These are phyloP conservation scores for Laguncularia racemosa DNA, from an alignment of 345 rosid genomes.

Conservation along the genomic window DNA sequence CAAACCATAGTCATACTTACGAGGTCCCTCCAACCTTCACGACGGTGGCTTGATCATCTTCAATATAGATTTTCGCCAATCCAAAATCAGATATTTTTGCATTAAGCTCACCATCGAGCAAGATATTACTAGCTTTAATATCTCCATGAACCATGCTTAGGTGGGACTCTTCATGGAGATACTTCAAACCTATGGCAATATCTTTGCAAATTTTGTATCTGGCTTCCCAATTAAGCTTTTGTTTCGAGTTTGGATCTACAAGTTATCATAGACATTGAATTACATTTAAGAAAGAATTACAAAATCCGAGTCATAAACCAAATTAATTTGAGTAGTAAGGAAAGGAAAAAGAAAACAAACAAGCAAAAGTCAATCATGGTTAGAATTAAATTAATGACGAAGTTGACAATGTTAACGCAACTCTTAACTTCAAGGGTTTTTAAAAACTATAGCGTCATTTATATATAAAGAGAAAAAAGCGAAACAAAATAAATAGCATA, in stretches of 20 bases:
- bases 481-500: not conserved
- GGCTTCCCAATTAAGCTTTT: conserved; percentile 1
- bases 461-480: no score
- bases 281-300: no score
- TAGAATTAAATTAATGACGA: no score
- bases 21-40: conserved; percentile 31
- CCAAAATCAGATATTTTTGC: conserved; percentile 40
- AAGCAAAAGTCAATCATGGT: no score
- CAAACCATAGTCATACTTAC: conserved; percentile 33
- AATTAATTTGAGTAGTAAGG: no score
- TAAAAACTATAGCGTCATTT: no score
- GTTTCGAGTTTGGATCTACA: not conserved
- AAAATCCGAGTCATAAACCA: no score
- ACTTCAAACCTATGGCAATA: conserved; percentile 7
- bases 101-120: conserved; percentile 29
- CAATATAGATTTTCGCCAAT: conserved; percentile 20
- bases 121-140: conserved; percentile 31
- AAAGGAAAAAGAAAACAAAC: no score
- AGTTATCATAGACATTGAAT: not conserved
- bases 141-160: conserved; percentile 38
- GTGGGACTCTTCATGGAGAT: conserved; percentile 34
- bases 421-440: no score
- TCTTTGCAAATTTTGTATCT: conserved; percentile 1
- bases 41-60: not conserved
- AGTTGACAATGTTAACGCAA: no score